These are phyloP conservation scores for Terana coerulea DNA, from an alignment of 768 basidiomycete genomes.

Conservation along the genomic window DNA sequence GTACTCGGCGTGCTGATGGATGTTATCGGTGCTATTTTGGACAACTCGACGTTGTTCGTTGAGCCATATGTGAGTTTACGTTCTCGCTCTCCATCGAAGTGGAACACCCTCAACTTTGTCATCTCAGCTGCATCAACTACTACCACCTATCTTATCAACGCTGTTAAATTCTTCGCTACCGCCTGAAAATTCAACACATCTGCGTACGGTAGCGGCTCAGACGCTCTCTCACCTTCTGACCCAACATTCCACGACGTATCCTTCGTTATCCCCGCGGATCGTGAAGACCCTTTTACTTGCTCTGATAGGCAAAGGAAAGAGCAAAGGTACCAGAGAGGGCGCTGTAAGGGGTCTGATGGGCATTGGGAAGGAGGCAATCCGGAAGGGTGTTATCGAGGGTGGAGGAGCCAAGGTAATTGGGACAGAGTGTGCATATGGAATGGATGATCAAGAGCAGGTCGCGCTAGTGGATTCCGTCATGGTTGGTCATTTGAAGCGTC, in stretches of 20 bases:
- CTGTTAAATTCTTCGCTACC: constrained; percentile 87
- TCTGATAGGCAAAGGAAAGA: constrained; percentile 67
- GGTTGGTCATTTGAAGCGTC: constrained; percentile 33
- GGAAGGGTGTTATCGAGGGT: constrained; percentile 78
- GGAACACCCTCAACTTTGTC: neutral
- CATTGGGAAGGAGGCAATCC: constrained; percentile 80
- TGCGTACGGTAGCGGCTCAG: constrained; percentile 80
- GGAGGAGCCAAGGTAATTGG: constrained; percentile 76
- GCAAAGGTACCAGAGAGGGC: constrained; percentile 81
- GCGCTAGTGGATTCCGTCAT: constrained; percentile 57
- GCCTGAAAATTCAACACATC: constrained; percentile 58
- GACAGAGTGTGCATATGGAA: constrained; percentile 47
- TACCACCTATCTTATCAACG: constrained; percentile 89
- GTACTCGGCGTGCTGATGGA: constrained; percentile 81
- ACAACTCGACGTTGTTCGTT: constrained; percentile 85
- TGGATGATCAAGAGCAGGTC: constrained; percentile 32
- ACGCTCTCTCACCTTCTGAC: constrained; percentile 79
- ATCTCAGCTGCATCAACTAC: constrained; percentile 90
- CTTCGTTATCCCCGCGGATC: constrained; percentile 80
- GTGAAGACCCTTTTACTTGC: constrained; percentile 93
- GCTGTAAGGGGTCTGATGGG: constrained; percentile 84
- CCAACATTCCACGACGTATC: constrained; percentile 85
- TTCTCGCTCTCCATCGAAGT: neutral
- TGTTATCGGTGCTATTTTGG: constrained; percentile 78
- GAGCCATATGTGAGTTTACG: constrained; percentile 83